These are phyloP conservation scores for Erythrophleum fordii DNA, from an alignment of 306 rosid genomes.

Conservation along the genomic window DNA sequence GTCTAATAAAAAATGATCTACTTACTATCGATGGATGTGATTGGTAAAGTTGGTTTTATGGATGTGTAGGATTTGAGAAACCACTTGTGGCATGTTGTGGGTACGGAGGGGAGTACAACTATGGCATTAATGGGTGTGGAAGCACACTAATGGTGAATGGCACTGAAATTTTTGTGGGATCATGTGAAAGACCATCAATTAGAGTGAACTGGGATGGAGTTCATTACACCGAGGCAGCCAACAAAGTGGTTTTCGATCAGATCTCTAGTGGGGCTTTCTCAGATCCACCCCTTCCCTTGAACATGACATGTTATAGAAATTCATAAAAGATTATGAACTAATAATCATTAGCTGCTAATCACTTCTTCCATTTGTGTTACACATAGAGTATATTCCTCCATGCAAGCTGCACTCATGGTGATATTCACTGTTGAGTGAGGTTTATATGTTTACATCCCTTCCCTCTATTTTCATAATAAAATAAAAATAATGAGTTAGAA, in stretches of 20 bases:
- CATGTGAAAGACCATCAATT: constrained; percentile 34
- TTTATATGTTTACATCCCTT: too few species aligned
- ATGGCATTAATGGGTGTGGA: constrained; percentile 26
- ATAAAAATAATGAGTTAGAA: too few species aligned
- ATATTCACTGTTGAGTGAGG: too few species aligned
- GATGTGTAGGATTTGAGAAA: constrained; percentile 53
- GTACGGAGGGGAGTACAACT: constrained; percentile 61
- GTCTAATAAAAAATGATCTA: neutral
- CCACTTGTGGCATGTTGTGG: constrained; percentile 66
- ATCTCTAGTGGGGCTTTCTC: constrained; percentile 53
- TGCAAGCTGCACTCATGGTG: neutral
- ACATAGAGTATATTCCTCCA: neutral
- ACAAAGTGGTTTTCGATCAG: constrained; percentile 38
- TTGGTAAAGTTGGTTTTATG: neutral
- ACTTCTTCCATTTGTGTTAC: neutral
- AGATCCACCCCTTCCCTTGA: constrained; percentile 51
- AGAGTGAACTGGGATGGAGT: constrained; percentile 58
- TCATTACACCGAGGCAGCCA: constrained; percentile 61
- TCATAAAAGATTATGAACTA: too few species aligned
- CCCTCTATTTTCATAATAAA: too few species aligned
- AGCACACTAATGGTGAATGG: constrained; percentile 27
- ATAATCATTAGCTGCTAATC: neutral
- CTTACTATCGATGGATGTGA: neutral
- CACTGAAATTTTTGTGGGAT: constrained; percentile 44
- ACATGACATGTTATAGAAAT: constrained; percentile 41